Evolutionary conservation across 2,329 filamentous ascomycete genomes (phyloP), one percentile per base, ranked within the genome.

Genomic region (Apiospora marii): DNA sequence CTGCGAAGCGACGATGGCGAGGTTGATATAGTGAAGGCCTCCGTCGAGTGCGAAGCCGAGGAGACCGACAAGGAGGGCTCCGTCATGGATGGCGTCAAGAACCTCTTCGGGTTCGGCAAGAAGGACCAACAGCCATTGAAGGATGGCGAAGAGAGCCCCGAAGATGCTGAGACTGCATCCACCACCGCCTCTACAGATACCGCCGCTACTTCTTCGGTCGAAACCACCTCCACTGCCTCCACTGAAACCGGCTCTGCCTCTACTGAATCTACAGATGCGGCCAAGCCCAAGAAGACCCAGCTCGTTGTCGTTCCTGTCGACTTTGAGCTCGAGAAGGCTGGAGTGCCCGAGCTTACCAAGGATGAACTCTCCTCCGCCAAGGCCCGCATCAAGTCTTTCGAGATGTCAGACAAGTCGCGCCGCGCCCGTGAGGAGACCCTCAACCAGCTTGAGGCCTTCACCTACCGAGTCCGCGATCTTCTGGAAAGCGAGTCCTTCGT

Each of bases 71-170:
- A 95, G 81, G 94, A 93, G 75, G 92, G 92, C 70, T 77, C 77
- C 10, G 89, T 98, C 68, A 93, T 98, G 68, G 96, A 98, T 79
- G 95, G 94, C 61, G 94, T 98, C 76, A 99, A 99, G 87, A 97
- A 95, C 75, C 90, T 98, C 74, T 97, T 99, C 80, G 96, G 96
- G 7, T 95, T 98, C 80, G 96, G 96, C 37, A 93, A 93, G 79
- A 94, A 97, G 84, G 93, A 93, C 44, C 93, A 96, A 72, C 93
- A 98, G 83, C 87, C 88, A 6, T 81, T 98, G 46, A 88, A 90
- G 73, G 93, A 92, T 68, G 88, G 88, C 16, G 87, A 85, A 30
- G 90, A 88, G 58, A 82, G 84, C 37, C 80, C 83, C 1, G 86
- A 88, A 71, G 86, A 81, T 24, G 79, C 79, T 4, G 82, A 83